Conservation (phyloP, 257 asterid genomes). For the Datura wrightii region DNA sequence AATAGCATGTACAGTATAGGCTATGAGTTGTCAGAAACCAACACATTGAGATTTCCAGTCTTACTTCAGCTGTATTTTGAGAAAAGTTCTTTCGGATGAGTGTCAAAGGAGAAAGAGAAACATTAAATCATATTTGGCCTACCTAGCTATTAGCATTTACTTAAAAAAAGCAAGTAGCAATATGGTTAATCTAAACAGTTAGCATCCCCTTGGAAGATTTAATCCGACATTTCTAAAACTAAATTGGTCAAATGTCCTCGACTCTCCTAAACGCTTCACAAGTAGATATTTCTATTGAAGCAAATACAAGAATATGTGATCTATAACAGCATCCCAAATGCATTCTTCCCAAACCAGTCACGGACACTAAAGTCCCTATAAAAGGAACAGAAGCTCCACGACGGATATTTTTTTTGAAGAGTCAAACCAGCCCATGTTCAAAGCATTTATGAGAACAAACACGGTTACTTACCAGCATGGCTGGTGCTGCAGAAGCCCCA, state of each 20-base stretch:
- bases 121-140: too few species aligned
- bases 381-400: conserved; percentile 6
- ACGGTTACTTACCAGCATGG: conserved; percentile 70
- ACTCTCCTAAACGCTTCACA: neutral
- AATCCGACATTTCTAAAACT: neutral
- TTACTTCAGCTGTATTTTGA: too few species aligned
- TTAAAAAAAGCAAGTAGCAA: too few species aligned
- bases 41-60: too few species aligned
- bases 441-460: neutral
- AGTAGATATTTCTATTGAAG: neutral
- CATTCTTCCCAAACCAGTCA: neutral
- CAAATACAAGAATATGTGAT: neutral
- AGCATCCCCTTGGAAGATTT: neutral
- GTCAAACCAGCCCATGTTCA: neutral
- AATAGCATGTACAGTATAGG: too few species aligned
- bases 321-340: neutral
- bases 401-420: neutral
- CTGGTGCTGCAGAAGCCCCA: conserved; percentile 83
- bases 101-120: too few species aligned
- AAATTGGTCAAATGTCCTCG: neutral
- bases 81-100: too few species aligned
- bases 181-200: neutral
- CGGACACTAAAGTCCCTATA: neutral
- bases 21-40: too few species aligned
- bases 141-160: too few species aligned